Percentiles rank a stretch among this genome's conserved stretches.
Evolutionary conservation across 1,284 basidiomycete genomes (phyloP).

Genomic region (Trichosporon sp.): DNA sequence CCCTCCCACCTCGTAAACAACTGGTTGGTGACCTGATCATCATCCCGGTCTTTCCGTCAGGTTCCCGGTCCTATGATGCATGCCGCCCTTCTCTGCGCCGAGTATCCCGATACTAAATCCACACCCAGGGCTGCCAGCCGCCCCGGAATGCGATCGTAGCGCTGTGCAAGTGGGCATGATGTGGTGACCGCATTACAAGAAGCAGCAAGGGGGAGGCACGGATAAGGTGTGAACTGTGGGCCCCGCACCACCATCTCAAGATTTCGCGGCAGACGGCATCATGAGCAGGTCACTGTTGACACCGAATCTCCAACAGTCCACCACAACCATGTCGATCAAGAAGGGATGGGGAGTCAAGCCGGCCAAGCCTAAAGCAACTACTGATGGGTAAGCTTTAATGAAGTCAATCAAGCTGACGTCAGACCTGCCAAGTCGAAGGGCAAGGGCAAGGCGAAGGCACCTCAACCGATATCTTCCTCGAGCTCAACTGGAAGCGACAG

Average conservation of each 20-base stretch:
- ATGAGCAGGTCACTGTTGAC: not conserved
- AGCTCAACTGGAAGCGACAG: slow-evolving; percentile 8
- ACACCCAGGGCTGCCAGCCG: not conserved
- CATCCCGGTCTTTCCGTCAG: not conserved
- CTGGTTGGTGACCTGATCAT: not conserved
- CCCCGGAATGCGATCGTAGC: not conserved
- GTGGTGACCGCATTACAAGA: not conserved
- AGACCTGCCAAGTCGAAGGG: not conserved
- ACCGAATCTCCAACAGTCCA: not conserved
- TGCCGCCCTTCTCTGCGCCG: not conserved
- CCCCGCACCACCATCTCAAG: not conserved
- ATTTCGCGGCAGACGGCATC: not conserved
- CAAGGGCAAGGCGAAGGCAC: slow-evolving; percentile 18
- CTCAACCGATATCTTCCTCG: not conserved
- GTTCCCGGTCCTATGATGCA: not conserved
- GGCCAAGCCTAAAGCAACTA: not conserved
- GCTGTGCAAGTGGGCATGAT: not conserved
- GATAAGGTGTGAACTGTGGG: not conserved
- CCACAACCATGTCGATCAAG: not conserved
- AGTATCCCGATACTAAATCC: not conserved
- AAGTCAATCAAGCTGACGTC: not conserved
- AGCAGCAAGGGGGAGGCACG: not conserved
- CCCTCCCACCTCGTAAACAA: not conserved
- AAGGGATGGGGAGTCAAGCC: not conserved
- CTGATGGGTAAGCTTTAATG: not conserved